phyloP scores from a whole-genome alignment of 371 early-diverging fungal species.

The Fennellomyces sp. region DNA sequence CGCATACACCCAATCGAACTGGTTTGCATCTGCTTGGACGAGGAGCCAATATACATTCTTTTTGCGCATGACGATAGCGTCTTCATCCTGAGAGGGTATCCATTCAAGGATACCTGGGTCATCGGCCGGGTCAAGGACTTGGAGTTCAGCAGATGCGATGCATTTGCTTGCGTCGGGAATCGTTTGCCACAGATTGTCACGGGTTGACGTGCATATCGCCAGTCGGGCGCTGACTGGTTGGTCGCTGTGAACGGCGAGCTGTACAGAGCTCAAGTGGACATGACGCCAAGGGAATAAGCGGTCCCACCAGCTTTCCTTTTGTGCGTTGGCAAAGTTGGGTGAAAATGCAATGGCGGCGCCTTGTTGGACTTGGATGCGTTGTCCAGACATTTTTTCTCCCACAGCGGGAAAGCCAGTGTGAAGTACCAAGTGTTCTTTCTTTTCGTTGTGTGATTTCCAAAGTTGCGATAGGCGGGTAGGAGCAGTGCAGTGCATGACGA shows the following conservation, averaged over 20 bases:
- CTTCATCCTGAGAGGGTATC: conserved; percentile 8
- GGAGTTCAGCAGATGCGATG: conserved; percentile 10
- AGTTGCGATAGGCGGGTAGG: conserved; percentile 15
- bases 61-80: conserved; percentile 19
- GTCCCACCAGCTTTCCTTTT: conserved; percentile 46
- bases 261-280: conserved; percentile 34
- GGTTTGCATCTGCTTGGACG: conserved; percentile 1
- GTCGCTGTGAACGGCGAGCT: conserved; percentile 25
- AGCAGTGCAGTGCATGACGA: conserved; percentile 14
- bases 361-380: conserved; percentile 12
- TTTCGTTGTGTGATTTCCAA: conserved; percentile 2
- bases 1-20: conserved; percentile 18
- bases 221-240: conserved; percentile 17
- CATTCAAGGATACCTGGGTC: conserved; percentile 14
- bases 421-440: conserved; percentile 23
- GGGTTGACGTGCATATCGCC: conserved; percentile 32
- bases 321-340: conserved; percentile 13
- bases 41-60: conserved; percentile 20
- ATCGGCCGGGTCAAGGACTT: neutral
- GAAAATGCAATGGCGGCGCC: conserved; percentile 40
- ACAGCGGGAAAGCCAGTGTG: conserved; percentile 43
- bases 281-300: conserved; percentile 36
- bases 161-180: conserved; percentile 18
- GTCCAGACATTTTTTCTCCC: conserved; percentile 5
- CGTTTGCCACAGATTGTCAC: conserved; percentile 15